Conservation (phyloP, 495 filamentous ascomycete species). For the Hypoxylon rickii region DNA sequence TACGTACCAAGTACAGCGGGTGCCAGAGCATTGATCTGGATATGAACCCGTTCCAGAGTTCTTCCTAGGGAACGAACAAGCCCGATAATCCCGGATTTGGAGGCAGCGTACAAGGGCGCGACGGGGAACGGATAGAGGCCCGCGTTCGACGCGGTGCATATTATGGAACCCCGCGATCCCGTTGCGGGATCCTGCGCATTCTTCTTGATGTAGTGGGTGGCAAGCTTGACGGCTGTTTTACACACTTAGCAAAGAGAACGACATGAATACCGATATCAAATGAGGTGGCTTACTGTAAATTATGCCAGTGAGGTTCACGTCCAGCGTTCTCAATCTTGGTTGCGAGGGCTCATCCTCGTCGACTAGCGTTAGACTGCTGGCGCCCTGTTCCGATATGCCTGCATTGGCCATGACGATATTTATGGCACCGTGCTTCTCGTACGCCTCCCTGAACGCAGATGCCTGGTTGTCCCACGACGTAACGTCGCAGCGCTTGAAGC, state of each 20-base stretch:
- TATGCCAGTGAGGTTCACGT: conserved; percentile 54
- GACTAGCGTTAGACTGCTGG: conserved; percentile 32
- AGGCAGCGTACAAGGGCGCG: conserved; percentile 58
- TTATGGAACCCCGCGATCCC: conserved; percentile 50
- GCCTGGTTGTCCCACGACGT: conserved; percentile 55
- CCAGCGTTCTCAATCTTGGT: conserved; percentile 47
- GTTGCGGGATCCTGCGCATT: conserved; percentile 37
- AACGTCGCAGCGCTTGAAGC: conserved; percentile 53
- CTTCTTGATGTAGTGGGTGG: conserved; percentile 56
- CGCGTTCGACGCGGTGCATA: conserved; percentile 62
- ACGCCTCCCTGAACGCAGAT: conserved; percentile 48
- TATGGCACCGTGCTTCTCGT: conserved; percentile 42
- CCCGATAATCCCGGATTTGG: conserved; percentile 57
- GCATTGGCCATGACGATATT: conserved; percentile 63
- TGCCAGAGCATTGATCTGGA: conserved; percentile 59
- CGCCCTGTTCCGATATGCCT: conserved; percentile 55
- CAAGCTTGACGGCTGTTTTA: conserved; percentile 56
- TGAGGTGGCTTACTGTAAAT: conserved; percentile 59
- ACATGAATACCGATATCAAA: no score
- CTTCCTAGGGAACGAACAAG: conserved; percentile 54
- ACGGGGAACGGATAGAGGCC: conserved; percentile 60
- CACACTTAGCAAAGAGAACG: no score
- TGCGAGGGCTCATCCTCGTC: conserved; percentile 44
- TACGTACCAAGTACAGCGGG: conserved; percentile 55
- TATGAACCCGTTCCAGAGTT: conserved; percentile 45